phyloP scores from a whole-genome alignment of 306 rosid genomes.

The Boehmeria nivea region DNA sequence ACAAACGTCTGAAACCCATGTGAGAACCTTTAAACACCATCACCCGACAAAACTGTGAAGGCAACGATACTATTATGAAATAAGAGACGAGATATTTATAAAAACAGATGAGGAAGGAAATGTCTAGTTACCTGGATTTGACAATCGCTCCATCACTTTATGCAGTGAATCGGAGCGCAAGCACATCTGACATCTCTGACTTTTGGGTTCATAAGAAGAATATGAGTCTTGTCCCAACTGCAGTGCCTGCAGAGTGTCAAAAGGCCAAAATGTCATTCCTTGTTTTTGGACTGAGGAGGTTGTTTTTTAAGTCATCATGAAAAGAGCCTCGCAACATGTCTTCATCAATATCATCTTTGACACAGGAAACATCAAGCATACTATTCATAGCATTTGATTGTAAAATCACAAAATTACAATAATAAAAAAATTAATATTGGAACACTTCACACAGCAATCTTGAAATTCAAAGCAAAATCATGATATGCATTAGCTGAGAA shows the following conservation, averaged over 20 bases:
- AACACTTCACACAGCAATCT: too few relatives aligned
- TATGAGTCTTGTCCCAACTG: conserved; percentile 80
- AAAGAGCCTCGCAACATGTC: background rate
- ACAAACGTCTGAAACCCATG: too few relatives aligned
- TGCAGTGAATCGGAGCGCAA: conserved; percentile 81
- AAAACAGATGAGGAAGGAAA: too few relatives aligned
- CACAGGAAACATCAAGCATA: background rate
- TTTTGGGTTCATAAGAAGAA: conserved; percentile 58
- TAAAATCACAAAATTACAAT: too few relatives aligned
- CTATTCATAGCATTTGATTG: background rate
- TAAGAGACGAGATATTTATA: too few relatives aligned
- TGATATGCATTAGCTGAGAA: too few relatives aligned
- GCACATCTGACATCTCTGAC: conserved; percentile 97
- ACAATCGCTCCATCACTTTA: conserved; percentile 96
- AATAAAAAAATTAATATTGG: too few relatives aligned
- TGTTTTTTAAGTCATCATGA: background rate
- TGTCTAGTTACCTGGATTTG: conserved; percentile 56
- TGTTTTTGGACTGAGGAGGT: too few relatives aligned
- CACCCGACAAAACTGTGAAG: too few relatives aligned
- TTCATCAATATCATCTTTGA: conserved; percentile 1
- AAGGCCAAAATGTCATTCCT: conserved; percentile 1
- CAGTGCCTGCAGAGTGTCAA: conserved; percentile 59
- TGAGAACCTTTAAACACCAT: too few relatives aligned
- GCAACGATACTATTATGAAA: too few relatives aligned
- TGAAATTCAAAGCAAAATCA: too few relatives aligned